Evolutionary conservation across 2,329 filamentous ascomycete species (phyloP), one percentile per base, ranked within the genome.

Genomic region (Apiospora phragmitis): DNA sequence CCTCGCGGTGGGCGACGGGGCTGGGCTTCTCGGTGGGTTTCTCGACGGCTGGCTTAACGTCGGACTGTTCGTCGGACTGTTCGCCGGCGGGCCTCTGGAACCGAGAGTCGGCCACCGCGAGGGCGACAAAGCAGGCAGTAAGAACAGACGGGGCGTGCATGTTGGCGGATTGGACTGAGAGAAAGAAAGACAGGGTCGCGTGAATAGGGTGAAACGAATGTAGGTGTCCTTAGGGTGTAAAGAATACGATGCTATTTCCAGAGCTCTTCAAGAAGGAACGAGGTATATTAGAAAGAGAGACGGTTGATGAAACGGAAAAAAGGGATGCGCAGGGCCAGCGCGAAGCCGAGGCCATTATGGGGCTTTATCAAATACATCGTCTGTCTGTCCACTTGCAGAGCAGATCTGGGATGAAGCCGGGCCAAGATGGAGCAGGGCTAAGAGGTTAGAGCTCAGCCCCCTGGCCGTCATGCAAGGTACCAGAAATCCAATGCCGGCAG

Each of bases 1-100:
- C 69, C 68, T 73, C 74, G 47, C 74, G 75, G 68, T 71, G 62
- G 43, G 71, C 72, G 32, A 75, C 47, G 16, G 18, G 43, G 42
- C 42, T 43, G 9, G 41, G 41, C 16, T 16, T 45, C 43, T n/a
- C n/a, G 43, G 43, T 21, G 18, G 43, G n/a, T n/a, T n/a, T n/a
- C n/a, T n/a, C n/a, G 21, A 47, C 21, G 18, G 21, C 42, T 1
- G 42, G 42, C 4, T 16, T 16, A 21, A 5, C 21, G 43, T 47
- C 8, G 6, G 21, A 9, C 18, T 47, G 9, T 6, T 47, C 43
- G 43, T 47, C 43, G 18, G 43, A 21, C 43, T 45, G 18, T 8
- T 42, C 41, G 41, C 12, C 51, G 12, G 49, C 49, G 11, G 12
- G 49, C 24, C 12, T 24, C 11, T 21, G 26, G 12, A 42, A 42